Percentiles rank a stretch among this genome's conserved stretches.
Evolutionary conservation across 345 rosid genomes (phyloP).

Genomic region (Carallia pectinifolia): DNA sequence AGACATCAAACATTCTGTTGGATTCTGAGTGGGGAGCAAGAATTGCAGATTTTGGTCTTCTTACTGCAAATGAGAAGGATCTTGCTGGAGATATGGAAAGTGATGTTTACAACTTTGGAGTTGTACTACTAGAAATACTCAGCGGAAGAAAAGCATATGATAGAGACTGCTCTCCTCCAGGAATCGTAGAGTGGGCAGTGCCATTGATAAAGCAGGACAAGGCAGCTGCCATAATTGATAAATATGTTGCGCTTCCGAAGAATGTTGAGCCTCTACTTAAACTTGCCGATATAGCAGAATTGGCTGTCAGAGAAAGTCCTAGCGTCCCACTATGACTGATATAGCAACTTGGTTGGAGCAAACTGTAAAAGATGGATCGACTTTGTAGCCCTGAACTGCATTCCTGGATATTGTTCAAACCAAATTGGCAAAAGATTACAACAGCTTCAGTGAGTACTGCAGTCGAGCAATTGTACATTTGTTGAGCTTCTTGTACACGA

Average conservation of each 20-base stretch:
- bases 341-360: slow-evolving; percentile 63
- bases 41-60: slow-evolving; percentile 77
- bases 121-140: slow-evolving; percentile 72
- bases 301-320: slow-evolving; percentile 68
- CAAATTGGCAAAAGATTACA: slow-evolving; percentile 12
- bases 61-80: slow-evolving; percentile 55
- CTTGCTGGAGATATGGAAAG: slow-evolving; percentile 42
- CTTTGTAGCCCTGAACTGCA: slow-evolving; percentile 36
- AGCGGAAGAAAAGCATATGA: slow-evolving; percentile 85
- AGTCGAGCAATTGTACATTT: slow-evolving; percentile 46
- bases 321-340: slow-evolving; percentile 69
- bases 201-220: slow-evolving; percentile 65
- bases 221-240: slow-evolving; percentile 65
- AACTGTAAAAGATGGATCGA: slow-evolving; percentile 61
- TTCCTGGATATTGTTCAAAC: slow-evolving; percentile 6
- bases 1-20: slow-evolving; percentile 74
- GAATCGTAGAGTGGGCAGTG: slow-evolving; percentile 69
- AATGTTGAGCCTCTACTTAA: slow-evolving; percentile 83
- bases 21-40: slow-evolving; percentile 88
- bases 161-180: slow-evolving; percentile 55
- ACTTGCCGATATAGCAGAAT: slow-evolving; percentile 73
- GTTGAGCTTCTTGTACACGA: slow-evolving; percentile 40
- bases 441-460: slow-evolving; percentile 17
- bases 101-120: slow-evolving; percentile 72
- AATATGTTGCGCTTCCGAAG: slow-evolving; percentile 57